These are phyloP conservation scores for Parastagonospora avenae DNA, from an alignment of 2,329 filamentous ascomycete genomes.

Conservation along the genomic window DNA sequence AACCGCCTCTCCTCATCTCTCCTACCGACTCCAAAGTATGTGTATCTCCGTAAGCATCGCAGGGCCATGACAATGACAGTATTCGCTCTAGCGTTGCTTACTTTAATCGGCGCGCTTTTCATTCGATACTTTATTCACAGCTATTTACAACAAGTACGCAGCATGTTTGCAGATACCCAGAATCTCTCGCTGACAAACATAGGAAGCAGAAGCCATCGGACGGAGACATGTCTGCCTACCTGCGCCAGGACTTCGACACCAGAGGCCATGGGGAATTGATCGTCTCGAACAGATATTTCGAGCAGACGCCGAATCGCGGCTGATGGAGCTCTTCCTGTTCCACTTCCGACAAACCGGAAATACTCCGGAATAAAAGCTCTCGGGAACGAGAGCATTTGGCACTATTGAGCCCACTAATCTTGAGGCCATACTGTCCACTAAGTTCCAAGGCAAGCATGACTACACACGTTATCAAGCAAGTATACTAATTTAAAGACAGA, in stretches of 20 bases:
- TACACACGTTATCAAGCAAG: background rate
- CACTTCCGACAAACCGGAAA: conserved; percentile 41
- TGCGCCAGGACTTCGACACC: conserved; percentile 22
- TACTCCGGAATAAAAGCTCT: conserved; percentile 25
- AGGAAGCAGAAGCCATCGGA: conserved; percentile 18
- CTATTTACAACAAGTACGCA: too few species aligned
- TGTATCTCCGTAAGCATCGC: too few species aligned
- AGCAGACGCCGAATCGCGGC: conserved; percentile 20
- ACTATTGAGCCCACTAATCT: conserved; percentile 34
- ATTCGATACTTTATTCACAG: too few species aligned
- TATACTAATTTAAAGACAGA: conserved; percentile 27
- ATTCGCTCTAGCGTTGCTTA: too few species aligned
- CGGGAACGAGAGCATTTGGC: conserved; percentile 21
- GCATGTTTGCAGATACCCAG: too few species aligned
- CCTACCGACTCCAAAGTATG: too few species aligned
- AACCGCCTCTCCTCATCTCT: too few species aligned
- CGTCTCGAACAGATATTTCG: conserved; percentile 30
- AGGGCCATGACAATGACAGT: too few species aligned
- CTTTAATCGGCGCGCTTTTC: too few species aligned
- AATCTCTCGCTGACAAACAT: background rate
- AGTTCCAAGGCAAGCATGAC: conserved; percentile 21
- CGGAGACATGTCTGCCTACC: conserved; percentile 18
- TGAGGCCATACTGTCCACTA: conserved; percentile 24
- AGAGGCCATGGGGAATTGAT: conserved; percentile 26
- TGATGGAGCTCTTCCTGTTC: conserved; percentile 42